These are phyloP conservation scores for Lumnitzera littorea DNA, from an alignment of 345 rosid species.

Conservation along the genomic window DNA sequence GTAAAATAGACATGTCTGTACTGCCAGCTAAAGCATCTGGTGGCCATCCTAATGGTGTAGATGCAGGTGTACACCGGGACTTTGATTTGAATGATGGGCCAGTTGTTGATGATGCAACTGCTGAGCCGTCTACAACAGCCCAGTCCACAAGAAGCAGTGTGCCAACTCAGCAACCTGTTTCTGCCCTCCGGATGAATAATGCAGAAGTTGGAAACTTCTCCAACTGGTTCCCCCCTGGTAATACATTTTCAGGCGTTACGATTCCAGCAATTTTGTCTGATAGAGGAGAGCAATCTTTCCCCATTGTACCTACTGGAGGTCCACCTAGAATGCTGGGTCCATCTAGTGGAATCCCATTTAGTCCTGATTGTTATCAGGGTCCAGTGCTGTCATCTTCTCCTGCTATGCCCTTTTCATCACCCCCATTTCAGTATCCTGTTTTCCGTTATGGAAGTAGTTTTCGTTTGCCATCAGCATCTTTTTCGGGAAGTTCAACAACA, in stretches of 20 bases:
- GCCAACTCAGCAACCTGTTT: constrained; percentile 42
- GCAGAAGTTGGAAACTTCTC: constrained; percentile 49
- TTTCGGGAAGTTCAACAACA: constrained; percentile 60
- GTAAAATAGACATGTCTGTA: constrained; percentile 29
- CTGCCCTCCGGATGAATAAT: constrained; percentile 41
- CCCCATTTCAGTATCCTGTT: constrained; percentile 62
- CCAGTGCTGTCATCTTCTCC: constrained; percentile 76
- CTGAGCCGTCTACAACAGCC: constrained; percentile 37
- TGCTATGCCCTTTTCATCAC: constrained; percentile 55
- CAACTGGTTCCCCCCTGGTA: constrained; percentile 61
- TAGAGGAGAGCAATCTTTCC: constrained; percentile 59
- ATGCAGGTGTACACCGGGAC: constrained; percentile 38
- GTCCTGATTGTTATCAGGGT: constrained; percentile 55
- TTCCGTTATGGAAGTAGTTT: constrained; percentile 56
- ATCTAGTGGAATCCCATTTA: constrained; percentile 41
- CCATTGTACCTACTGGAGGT: constrained; percentile 46
- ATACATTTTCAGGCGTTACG: constrained; percentile 43
- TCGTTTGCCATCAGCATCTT: constrained; percentile 51
- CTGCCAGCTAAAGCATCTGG: constrained; percentile 26
- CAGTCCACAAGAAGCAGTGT: constrained; percentile 36
- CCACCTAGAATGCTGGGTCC: constrained; percentile 64
- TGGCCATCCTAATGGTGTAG: constrained; percentile 27
- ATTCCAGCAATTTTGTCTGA: constrained; percentile 56
- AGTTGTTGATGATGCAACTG: constrained; percentile 38
- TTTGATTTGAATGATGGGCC: constrained; percentile 94